Percentiles rank a stretch among this genome's conserved stretches.
Conservation (phyloP, 345 rosid genomes). For the Brassica nigra region DNA sequence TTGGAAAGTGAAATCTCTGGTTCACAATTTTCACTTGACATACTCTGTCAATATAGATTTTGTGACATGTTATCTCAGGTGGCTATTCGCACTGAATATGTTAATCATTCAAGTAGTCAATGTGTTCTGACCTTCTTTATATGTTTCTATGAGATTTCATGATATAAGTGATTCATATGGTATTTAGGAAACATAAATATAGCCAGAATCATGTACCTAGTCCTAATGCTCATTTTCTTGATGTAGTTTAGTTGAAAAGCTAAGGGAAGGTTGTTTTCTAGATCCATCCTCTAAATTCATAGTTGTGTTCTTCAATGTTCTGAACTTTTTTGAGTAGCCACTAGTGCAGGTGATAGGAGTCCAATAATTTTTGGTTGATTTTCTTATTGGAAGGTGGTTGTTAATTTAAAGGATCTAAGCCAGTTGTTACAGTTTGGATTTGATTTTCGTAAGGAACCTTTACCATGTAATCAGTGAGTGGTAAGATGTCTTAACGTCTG, state of each 20-base stretch:
- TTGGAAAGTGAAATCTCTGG: background rate
- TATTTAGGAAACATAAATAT: background rate
- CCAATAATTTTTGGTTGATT: too few relatives aligned
- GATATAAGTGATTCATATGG: background rate
- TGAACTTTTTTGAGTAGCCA: background rate
- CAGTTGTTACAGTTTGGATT: conserved; percentile 6
- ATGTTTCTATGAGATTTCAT: background rate
- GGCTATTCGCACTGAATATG: too few relatives aligned
- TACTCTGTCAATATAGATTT: background rate
- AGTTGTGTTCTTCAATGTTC: background rate
- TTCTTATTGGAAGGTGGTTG: too few relatives aligned
- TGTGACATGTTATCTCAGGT: background rate
- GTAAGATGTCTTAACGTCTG: conserved; percentile 14
- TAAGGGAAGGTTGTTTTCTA: background rate
- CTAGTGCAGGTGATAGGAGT: background rate
- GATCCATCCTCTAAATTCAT: conserved; percentile 2
- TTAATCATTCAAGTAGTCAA: background rate
- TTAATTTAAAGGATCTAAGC: background rate
- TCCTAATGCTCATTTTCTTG: background rate
- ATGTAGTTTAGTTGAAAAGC: background rate
- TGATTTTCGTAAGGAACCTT: background rate
- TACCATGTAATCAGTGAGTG: background rate
- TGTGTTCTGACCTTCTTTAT: background rate
- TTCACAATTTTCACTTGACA: background rate
- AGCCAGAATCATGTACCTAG: background rate